Conservation (phyloP, 2,329 filamentous ascomycete species). For the Pyricularia grisea region DNA sequence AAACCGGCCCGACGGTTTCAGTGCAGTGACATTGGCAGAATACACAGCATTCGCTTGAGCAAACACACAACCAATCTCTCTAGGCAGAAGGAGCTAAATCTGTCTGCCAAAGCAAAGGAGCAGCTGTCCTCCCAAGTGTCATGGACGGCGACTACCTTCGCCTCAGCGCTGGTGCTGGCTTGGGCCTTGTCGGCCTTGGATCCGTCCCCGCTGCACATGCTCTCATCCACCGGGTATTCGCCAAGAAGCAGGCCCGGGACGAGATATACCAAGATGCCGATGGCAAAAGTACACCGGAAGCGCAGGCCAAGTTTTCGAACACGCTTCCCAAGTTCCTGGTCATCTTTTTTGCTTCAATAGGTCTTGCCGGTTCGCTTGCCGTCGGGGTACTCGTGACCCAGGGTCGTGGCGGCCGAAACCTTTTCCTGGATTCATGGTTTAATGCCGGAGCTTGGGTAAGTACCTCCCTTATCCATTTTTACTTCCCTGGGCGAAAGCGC, state of each 20-base stretch:
- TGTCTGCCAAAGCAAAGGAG: background rate
- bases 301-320: conserved; percentile 52
- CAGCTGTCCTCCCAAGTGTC: conserved; percentile 9
- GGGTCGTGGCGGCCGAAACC: conserved; percentile 20
- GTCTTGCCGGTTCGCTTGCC: conserved; percentile 45
- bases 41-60: background rate
- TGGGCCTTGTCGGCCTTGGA: conserved; percentile 18
- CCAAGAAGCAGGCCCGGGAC: conserved; percentile 19
- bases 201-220: conserved; percentile 18
- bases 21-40: background rate
- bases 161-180: conserved; percentile 15
- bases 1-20: background rate
- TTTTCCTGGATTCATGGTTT: conserved; percentile 50
- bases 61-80: background rate
- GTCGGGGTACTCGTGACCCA: conserved; percentile 43
- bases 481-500: background rate
- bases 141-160: conserved; percentile 18
- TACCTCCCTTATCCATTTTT: conserved; percentile 7
- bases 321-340: conserved; percentile 46
- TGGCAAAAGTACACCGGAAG: conserved; percentile 57
- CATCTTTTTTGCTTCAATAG: conserved; percentile 41
- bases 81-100: background rate
- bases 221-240: conserved; percentile 17
- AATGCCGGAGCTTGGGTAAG: conserved; percentile 54
- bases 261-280: conserved; percentile 58